These are phyloP conservation scores for Leccinum pachyderme DNA, from an alignment of 1,284 basidiomycete species.

Conservation along the genomic window DNA sequence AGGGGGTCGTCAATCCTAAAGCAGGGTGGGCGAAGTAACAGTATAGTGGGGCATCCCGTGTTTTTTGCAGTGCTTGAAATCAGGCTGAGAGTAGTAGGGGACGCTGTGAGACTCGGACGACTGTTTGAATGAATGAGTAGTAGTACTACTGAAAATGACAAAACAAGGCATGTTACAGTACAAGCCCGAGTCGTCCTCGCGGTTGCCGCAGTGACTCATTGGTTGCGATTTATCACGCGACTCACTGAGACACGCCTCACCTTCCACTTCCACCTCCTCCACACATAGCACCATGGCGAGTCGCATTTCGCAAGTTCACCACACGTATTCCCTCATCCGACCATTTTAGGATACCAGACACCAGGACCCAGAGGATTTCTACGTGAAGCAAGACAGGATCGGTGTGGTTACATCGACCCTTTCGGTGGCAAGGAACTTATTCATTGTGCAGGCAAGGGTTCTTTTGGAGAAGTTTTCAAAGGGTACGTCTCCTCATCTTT, in stretches of 20 bases:
- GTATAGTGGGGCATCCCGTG: too few species aligned
- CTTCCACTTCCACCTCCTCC: not conserved
- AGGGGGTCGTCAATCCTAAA: too few species aligned
- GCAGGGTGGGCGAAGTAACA: too few species aligned
- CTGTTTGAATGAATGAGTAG: too few species aligned
- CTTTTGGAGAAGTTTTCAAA: constrained; percentile 97
- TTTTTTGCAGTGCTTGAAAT: too few species aligned
- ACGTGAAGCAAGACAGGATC: constrained; percentile 95
- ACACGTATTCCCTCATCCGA: constrained; percentile 9
- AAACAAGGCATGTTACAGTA: constrained; percentile 23
- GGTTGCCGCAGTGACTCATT: not conserved
- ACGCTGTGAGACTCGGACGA: constrained; percentile 14
- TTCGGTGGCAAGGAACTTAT: constrained; percentile 15
- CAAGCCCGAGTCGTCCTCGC: too few species aligned
- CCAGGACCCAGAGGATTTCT: constrained; percentile 91
- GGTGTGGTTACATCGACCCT: constrained; percentile 50
- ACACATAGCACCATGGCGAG: constrained; percentile 23
- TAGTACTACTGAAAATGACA: constrained; percentile 35
- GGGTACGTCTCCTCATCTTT: constrained; percentile 54
- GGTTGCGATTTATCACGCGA: constrained; percentile 16
- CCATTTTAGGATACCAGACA: constrained; percentile 56
- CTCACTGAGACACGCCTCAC: constrained; percentile 6
- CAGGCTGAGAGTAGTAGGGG: too few species aligned
- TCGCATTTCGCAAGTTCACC: not conserved
- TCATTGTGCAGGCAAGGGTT: constrained; percentile 76